These are phyloP conservation scores for Calonectria honghensis DNA, from an alignment of 2,329 filamentous ascomycete species.

Conservation along the genomic window DNA sequence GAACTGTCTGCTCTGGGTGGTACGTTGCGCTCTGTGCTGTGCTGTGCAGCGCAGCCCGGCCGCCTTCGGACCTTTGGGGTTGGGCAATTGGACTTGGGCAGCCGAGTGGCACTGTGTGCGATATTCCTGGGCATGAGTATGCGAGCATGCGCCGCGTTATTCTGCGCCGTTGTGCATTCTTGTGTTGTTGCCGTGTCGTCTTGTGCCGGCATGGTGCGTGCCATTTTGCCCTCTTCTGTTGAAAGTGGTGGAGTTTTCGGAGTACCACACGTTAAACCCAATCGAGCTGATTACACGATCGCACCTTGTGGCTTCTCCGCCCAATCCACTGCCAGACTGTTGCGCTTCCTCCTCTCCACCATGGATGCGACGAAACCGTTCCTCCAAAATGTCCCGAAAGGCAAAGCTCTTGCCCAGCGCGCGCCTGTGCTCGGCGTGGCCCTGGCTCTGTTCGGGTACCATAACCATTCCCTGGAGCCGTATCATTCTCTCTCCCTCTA, in stretches of 20 bases:
- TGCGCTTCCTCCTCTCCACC: conserved; percentile 50
- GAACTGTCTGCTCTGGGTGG: conserved; percentile 4
- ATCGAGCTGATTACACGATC: conserved; percentile 7
- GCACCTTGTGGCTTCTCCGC: conserved; percentile 25
- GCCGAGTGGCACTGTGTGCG: conserved; percentile 9
- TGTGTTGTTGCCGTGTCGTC: conserved; percentile 13
- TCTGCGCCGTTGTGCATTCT: conserved; percentile 15
- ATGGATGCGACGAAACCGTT: conserved; percentile 48
- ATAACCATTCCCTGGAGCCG: conserved; percentile 24
- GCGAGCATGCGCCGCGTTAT: conserved; percentile 22
- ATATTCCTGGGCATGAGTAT: conserved; percentile 4
- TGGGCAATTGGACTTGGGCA: conserved; percentile 7
- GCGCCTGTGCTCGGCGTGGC: conserved; percentile 9
- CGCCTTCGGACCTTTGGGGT: conserved; percentile 10
- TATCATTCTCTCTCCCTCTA: conserved; percentile 1
- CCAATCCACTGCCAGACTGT: conserved; percentile 11
- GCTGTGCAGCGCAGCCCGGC: conserved; percentile 12
- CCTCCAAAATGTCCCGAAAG: conserved; percentile 19
- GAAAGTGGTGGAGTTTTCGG: conserved; percentile 4
- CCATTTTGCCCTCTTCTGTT: conserved; percentile 22
- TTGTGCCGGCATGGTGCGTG: not conserved
- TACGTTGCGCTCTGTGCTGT: conserved; percentile 18
- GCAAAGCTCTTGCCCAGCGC: not conserved
- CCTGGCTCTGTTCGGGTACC: conserved; percentile 25
- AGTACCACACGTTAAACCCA: conserved; percentile 19